Base-by-base conservation (phyloP, 2,329 filamentous ascomycete species). In the Aspergillus arachidicola region DNA sequence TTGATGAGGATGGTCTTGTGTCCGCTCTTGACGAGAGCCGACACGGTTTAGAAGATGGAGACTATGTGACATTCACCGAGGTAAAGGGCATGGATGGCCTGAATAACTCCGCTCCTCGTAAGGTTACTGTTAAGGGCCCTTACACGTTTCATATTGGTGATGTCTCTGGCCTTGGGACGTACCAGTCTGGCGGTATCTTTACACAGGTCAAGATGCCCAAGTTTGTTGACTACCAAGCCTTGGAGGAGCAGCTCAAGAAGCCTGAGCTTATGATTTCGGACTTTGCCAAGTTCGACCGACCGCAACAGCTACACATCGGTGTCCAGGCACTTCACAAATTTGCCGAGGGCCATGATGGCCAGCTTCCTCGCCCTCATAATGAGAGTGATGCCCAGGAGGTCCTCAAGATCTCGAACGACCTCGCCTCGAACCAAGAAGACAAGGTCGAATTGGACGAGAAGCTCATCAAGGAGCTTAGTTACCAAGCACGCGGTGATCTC, bases 121-220 rank as follows among this genome's bases (percentile, higher is more conserved):
- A 97, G 82, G 87, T 99, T 65, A 92, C 91, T 4, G 93, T 97
- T 57, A 97, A 96, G 82, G 95, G 92, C 0, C 95, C 95, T 4
- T 99, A 98, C 78, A 97, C 94, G 10, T 99, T 99, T 80, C 95
- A 93, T 16, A 97, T 99, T 70, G 95, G 94, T 48, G 93, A 97
- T 76, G 93, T 98, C 11, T 92, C 91, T 28, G 90, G 88, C 6
- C 85, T 97, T 41, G 95, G 95, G 41, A 85, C 91, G 72, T 99
- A 99, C 82, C 83, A 92, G 82, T 87, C 91, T 58, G 94, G 94
- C 54, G 95, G 95, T 64, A 87, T 97, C 64, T 99, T 91, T 78
- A 90, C 92, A 45, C 95, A 99, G 79, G 95, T 98, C 79, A 99
- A 98, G 86, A 97, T 97, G 94, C 95, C 95, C 57, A 97, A 95